Conservation (phyloP, 1,139 yeast genomes). For the Zygosaccharomyces pseudobailii region DNA sequence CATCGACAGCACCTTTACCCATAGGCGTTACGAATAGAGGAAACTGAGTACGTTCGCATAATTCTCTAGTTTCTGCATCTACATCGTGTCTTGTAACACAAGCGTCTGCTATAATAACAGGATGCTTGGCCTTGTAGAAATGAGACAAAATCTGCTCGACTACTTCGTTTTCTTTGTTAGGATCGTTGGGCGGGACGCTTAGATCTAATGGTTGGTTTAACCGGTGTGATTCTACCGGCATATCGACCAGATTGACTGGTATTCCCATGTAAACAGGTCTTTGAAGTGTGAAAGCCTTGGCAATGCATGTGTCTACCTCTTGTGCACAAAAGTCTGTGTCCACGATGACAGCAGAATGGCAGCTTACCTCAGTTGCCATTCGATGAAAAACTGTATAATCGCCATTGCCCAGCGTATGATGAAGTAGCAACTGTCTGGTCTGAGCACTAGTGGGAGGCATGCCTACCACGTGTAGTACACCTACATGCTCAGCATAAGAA, state of each 20-base stretch:
- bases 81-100: constrained; percentile 74
- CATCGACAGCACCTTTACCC: constrained; percentile 82
- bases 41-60: constrained; percentile 66
- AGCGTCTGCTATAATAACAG: constrained; percentile 77
- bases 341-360: constrained; percentile 54
- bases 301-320: constrained; percentile 65
- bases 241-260: constrained; percentile 73
- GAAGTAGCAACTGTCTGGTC: constrained; percentile 46
- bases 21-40: constrained; percentile 85
- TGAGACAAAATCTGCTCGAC: constrained; percentile 50
- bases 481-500: constrained; percentile 56
- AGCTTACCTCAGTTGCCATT: constrained; percentile 64
- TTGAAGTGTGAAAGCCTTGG: constrained; percentile 61
- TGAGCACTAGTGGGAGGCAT: constrained; percentile 57
- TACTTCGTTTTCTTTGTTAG: constrained; percentile 64
- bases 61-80: constrained; percentile 49
- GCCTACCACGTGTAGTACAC: constrained; percentile 52
- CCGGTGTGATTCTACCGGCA: constrained; percentile 46
- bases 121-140: constrained; percentile 53
- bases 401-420: constrained; percentile 76
- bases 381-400: constrained; percentile 70
- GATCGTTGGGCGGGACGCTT: constrained; percentile 50
- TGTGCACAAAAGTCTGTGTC: constrained; percentile 58
- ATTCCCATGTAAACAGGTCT: constrained; percentile 80
- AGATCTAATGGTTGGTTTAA: constrained; percentile 60